Percentiles rank a stretch among this genome's conserved stretches.
Evolutionary conservation across 306 rosid species (phyloP).

Genomic region (Castanopsis chinensis): DNA sequence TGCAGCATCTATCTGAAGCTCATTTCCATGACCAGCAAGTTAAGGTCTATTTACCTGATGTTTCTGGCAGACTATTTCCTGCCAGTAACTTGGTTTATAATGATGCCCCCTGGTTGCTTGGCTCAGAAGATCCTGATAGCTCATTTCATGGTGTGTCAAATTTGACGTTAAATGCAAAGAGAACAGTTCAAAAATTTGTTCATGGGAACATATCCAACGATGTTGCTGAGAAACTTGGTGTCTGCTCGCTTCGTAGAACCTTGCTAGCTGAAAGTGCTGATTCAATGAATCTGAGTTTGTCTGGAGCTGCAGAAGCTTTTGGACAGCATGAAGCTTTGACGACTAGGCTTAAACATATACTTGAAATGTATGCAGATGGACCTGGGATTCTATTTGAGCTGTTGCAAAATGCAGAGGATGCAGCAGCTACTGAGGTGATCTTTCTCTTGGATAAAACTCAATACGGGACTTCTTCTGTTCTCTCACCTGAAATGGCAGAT

Average conservation of each 20-base stretch:
- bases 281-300: constrained; percentile 90
- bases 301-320: constrained; percentile 98
- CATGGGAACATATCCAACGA: constrained; percentile 96
- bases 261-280: constrained; percentile 96
- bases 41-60: constrained; percentile 78
- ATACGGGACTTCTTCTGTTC: constrained; percentile 90
- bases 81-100: constrained; percentile 82
- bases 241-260: constrained; percentile 86
- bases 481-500: constrained; percentile 99
- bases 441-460: constrained; percentile 94
- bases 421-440: constrained; percentile 89
- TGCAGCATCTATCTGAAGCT: constrained; percentile 90
- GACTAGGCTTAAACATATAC: constrained; percentile 95
- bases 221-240: constrained; percentile 96
- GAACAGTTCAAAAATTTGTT: constrained; percentile 77
- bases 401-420: constrained; percentile 99
- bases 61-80: constrained; percentile 68
- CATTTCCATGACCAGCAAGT: constrained; percentile 58
- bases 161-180: constrained; percentile 55
- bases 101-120: constrained; percentile 98
- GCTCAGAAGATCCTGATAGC: constrained; percentile 60
- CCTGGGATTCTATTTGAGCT: constrained; percentile 94
- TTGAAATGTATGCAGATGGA: constrained; percentile 99
- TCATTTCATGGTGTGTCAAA: constrained; percentile 56
- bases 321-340: constrained; percentile 99